Evolutionary conservation across 129 eudicot species (phyloP), one percentile per base, ranked within the genome.

Genomic region (Gnaphalium uliginosum): DNA sequence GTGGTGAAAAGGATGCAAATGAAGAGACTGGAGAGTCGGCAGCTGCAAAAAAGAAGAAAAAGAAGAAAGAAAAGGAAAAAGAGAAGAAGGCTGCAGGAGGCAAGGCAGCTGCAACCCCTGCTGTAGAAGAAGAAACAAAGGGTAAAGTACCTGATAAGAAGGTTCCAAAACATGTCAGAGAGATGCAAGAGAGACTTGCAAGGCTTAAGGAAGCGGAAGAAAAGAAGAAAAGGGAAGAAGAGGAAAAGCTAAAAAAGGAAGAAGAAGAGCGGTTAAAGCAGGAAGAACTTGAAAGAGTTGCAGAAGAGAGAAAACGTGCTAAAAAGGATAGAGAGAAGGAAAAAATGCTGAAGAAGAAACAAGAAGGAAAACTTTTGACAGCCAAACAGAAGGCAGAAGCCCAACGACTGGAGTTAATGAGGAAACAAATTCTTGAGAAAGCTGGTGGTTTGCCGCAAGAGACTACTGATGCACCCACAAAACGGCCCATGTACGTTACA

Each of bases 61-160:
- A 93, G 88, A 93, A 93, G 82, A 93, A 93, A 84, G 98, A 90
- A 23, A 93, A 93, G 78, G 98, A 91, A 61, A 91, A 91, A 78
- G 92, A 91, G 81, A 88, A 88, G 79, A 88, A 88, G 87, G 94
- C 91, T 37, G 92, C 87, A 6, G 97, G 85, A 19, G 85, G 79
- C 50, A 84, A 89, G 69, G 81, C 92, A 26, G 76, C 82, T 21
- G 82, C 70, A 48, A 63, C 86, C 19, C 74, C 97, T 48, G 86
- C 70, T 56, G 83, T 70, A 11, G 96, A 93, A 78, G 96, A 90
- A 83, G 86, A 90, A 69, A 78, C 83, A 1, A 92, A 82, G 81
- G 73, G 76, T 64, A 92, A 92, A 84, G 83, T 78, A 71, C 26
- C 89, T 8, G 97, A 85, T 78, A 93, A 93, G 68, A 93, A 93